Evolutionary conservation across 768 basidiomycete species (phyloP).

Genomic region (Rhodotorula diobovata): DNA sequence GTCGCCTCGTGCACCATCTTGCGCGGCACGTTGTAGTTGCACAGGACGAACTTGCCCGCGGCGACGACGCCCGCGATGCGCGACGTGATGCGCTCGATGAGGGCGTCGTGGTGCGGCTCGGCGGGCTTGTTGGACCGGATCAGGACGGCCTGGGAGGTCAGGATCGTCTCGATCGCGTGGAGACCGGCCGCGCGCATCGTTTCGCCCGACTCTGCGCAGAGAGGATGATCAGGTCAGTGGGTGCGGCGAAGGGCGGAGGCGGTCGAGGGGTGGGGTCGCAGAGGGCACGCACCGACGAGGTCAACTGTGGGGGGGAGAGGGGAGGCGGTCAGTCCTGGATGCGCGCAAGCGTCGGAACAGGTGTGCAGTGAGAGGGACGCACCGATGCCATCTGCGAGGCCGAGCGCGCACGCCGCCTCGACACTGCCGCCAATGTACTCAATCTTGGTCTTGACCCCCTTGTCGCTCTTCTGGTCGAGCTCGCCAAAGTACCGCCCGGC

Average conservation of each 20-base stretch:
- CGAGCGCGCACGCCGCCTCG: constrained; percentile 93
- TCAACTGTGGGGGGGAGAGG: constrained; percentile 59
- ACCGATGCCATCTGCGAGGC: constrained; percentile 96
- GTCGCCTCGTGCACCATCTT: constrained; percentile 61
- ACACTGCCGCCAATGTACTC: constrained; percentile 97
- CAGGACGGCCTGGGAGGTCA: constrained; percentile 83
- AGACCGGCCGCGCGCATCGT: constrained; percentile 98
- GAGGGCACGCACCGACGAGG: constrained; percentile 73
- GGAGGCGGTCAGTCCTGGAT: neutral
- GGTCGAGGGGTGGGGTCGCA: neutral
- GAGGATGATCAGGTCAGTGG: neutral
- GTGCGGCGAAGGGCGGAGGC: neutral
- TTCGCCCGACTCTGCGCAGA: constrained; percentile 79
- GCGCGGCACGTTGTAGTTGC: constrained; percentile 85
- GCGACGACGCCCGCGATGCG: constrained; percentile 91
- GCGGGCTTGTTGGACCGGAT: constrained; percentile 63
- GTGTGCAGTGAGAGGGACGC: constrained; percentile 47
- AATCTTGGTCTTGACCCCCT: constrained; percentile 64
- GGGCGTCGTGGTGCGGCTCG: constrained; percentile 55
- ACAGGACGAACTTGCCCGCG: constrained; percentile 70
- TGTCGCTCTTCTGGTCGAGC: constrained; percentile 60
- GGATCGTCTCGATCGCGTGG: constrained; percentile 82
- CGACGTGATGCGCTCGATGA: constrained; percentile 73
- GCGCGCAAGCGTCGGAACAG: no score
- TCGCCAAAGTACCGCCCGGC: constrained; percentile 69